These are phyloP conservation scores for Zalaria obscura DNA, from an alignment of 2,329 filamentous ascomycete genomes.

Conservation along the genomic window DNA sequence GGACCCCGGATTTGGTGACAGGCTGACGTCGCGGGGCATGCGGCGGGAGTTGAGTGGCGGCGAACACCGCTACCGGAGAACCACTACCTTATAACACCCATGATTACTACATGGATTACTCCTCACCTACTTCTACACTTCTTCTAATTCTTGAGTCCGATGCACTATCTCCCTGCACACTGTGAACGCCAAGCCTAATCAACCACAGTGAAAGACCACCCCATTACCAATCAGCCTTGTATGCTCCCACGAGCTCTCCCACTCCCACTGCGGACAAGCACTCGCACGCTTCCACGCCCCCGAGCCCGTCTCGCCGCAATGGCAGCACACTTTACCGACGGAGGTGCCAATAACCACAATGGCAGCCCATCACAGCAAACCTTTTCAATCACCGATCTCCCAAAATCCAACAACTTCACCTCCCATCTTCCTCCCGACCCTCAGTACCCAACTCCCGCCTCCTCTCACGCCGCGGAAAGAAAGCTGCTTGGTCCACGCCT, in stretches of 20 bases:
- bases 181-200: too few species aligned
- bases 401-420: slow-evolving; percentile 53
- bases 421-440: slow-evolving; percentile 60
- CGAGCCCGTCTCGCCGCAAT: slow-evolving; percentile 25
- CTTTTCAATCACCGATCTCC: slow-evolving; percentile 35
- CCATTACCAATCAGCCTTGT: background rate
- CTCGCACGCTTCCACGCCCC: too few species aligned
- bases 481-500: slow-evolving; percentile 63
- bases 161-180: too few species aligned
- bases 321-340: slow-evolving; percentile 26
- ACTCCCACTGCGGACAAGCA: background rate
- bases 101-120: too few species aligned
- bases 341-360: slow-evolving; percentile 7
- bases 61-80: too few species aligned
- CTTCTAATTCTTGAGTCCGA: too few species aligned
- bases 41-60: too few species aligned
- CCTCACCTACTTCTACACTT: too few species aligned
- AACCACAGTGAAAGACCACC: too few species aligned
- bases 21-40: too few species aligned
- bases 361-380: slow-evolving; percentile 13
- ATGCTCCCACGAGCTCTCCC: background rate
- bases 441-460: slow-evolving; percentile 62
- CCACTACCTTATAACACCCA: too few species aligned
- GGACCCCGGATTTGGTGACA: too few species aligned
- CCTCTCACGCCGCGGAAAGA: slow-evolving; percentile 69